Evolutionary conservation across 1,139 yeast genomes (phyloP).

Genomic region (Lodderomyces parapsilosis): DNA sequence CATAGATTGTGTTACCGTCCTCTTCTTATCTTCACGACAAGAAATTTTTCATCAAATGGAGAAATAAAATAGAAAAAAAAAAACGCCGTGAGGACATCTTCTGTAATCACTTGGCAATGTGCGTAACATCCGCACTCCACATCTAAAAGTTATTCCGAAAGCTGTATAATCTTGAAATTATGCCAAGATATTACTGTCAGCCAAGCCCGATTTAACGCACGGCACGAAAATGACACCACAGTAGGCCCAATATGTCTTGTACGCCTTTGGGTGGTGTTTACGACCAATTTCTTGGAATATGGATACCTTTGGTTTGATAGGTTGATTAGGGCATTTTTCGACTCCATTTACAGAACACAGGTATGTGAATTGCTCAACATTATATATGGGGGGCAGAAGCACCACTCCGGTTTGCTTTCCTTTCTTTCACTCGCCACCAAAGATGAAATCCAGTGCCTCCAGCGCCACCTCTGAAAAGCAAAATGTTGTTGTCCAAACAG

Average conservation of each 20-base stretch:
- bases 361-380: background rate
- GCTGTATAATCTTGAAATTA: too few relatives aligned
- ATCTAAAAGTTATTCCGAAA: background rate
- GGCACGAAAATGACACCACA: conserved; percentile 1
- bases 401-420: background rate
- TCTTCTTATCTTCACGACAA: too few relatives aligned
- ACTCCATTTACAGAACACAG: too few relatives aligned
- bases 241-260: too few relatives aligned
- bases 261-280: background rate
- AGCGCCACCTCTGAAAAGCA: conserved; percentile 1
- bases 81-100: too few relatives aligned
- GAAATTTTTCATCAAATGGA: background rate
- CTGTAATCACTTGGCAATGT: too few relatives aligned
- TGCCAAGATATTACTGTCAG: background rate
- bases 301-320: too few relatives aligned
- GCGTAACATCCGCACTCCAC: background rate
- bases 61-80: too few relatives aligned
- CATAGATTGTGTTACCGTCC: too few relatives aligned
- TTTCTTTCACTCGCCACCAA: background rate
- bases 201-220: background rate
- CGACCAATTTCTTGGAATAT: background rate
- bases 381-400: background rate
- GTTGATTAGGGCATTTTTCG: too few relatives aligned
- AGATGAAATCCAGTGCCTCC: background rate
- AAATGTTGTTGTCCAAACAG: background rate